Evolutionary conservation across 345 rosid genomes (phyloP), one percentile per base, ranked within the genome.

Genomic region (Salix suchowensis): DNA sequence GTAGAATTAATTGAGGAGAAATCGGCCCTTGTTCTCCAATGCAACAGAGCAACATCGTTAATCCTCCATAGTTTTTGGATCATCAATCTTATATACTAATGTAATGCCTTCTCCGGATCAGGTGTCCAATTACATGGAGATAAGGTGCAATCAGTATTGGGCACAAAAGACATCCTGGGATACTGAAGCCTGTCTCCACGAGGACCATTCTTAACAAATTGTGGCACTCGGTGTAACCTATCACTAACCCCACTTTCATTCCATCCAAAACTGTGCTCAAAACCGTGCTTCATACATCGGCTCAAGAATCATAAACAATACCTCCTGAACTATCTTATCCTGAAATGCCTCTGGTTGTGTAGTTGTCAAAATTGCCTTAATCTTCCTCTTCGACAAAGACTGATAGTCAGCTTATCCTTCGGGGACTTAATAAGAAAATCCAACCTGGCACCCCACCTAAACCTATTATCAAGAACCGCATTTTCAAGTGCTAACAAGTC

Each of bases 251-350:
- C 72, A 82, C 91, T 75, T 96, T 93, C 96, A 96, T 83, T 46
- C 98, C 99, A 88, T 96, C 98, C 85, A 92, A 86, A 79, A 96
- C 77, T 1, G 92, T 87, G 79, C 99, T 96, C 81, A 96, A 85
- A 85, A 96, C 64, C 95, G 85, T 4, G 99, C 86, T 73, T 93
- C 99, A 60, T 92, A 92, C 50, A 91, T 80, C 0, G 98, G 98
- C 88, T 96, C 99, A 72, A 96, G 71, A 68, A 89, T 85, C 99
- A 96, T 88, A 58, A 93, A 65, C 86, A 96, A 58, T 65, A 92
- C 98, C 81, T 96, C 98, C 79, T 93, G 99, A 24, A 96, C 99
- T 8, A 96, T 86, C 95, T 86, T 90, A 81, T 96, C 98, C 82
- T 96, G 99, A 85, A 96, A 96, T 0, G 98, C 78, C 7, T 97